Evolutionary conservation across 768 basidiomycete genomes (phyloP), one percentile per base, ranked within the genome.

Genomic region (Suillus bovinus): DNA sequence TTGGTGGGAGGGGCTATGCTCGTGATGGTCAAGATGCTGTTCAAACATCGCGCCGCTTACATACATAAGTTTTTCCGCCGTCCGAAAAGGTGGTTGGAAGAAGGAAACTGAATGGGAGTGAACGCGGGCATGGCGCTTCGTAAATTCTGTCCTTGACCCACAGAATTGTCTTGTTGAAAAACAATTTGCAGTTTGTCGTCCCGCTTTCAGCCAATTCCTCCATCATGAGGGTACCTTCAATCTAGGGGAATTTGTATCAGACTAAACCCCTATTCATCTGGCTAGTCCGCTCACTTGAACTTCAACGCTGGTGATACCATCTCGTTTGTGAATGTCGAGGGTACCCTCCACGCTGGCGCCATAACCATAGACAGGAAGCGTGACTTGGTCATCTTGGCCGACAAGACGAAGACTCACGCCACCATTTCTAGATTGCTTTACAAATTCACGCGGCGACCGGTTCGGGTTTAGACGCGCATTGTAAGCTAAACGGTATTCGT

Each of bases 201-300:
- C 90, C 90, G n/a, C 85, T 86, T 63, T 85, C 89, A 4, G 83
- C 89, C 27, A 89, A 78, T 69, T 90, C 88, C 62, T 83, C 82
- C 50, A 90, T 67, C 57, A 75, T 71, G 54, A 91, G 75, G 42
- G 74, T 79, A 14, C 88, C 89, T 69, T 89, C 86, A 29, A 89
- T 78, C 89, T 90, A 65, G 31, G 24, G 2, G 41, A 5, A 2
- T 16, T n/a, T 17, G 58, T 38, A 59, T 64, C 31, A 63, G 52
- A 9, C 33, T 22, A 42, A 9, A 4, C 50, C 58, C 55, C 50
- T 56, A 27, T 56, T 38, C 34, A 36, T 49, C 24, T 33, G 49
- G 55, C 24, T 8, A 63, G 13, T 50, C 36, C 50, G 61, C 77
- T 61, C 64, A 83, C 89, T 80, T 88, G 85, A 46, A 87, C 82